A percentile compares a stretch with the other conserved stretches of the same genome.
Conservation (phyloP, 2,329 filamentous ascomycete genomes). For the Dactylella cylindrospora region DNA sequence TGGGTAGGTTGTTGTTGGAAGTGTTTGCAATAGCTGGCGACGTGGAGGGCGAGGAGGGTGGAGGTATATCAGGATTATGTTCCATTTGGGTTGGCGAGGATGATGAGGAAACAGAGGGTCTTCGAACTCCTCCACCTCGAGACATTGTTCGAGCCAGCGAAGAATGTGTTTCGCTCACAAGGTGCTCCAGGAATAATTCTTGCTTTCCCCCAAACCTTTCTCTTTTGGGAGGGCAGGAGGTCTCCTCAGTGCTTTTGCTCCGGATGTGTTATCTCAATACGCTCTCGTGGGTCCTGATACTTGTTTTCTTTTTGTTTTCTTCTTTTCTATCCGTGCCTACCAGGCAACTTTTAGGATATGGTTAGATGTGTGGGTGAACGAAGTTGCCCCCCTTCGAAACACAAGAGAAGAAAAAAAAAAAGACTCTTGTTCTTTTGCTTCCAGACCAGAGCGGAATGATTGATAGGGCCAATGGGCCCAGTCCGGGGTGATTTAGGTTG, state of each 20-base stretch:
- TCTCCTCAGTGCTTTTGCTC: background rate
- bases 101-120: slow-evolving; percentile 15
- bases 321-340: too few relatives aligned
- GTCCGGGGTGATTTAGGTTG: slow-evolving; percentile 12
- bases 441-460: too few relatives aligned
- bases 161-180: slow-evolving; percentile 30
- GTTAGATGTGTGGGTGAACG: too few relatives aligned
- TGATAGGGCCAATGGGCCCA: slow-evolving; percentile 23
- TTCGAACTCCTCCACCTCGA: slow-evolving; percentile 41
- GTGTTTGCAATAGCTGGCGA: slow-evolving; percentile 1
- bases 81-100: slow-evolving; percentile 43
- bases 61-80: slow-evolving; percentile 36
- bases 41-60: slow-evolving; percentile 13
- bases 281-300: too few relatives aligned
- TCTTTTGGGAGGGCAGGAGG: slow-evolving; percentile 7
- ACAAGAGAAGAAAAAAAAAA: slow-evolving; percentile 17
- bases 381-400: slow-evolving; percentile 36
- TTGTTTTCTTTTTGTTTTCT: too few relatives aligned
- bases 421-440: background rate
- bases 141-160: slow-evolving; percentile 38
- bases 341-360: too few relatives aligned
- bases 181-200: slow-evolving; percentile 8
- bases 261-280: slow-evolving; percentile 9
- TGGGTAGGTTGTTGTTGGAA: slow-evolving; percentile 5
- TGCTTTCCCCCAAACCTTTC: background rate